Percentiles rank a stretch among this genome's conserved stretches.
These are phyloP conservation scores for Colletotrichum sp. DNA, from an alignment of 2,329 filamentous ascomycete species.

Conservation along the genomic window DNA sequence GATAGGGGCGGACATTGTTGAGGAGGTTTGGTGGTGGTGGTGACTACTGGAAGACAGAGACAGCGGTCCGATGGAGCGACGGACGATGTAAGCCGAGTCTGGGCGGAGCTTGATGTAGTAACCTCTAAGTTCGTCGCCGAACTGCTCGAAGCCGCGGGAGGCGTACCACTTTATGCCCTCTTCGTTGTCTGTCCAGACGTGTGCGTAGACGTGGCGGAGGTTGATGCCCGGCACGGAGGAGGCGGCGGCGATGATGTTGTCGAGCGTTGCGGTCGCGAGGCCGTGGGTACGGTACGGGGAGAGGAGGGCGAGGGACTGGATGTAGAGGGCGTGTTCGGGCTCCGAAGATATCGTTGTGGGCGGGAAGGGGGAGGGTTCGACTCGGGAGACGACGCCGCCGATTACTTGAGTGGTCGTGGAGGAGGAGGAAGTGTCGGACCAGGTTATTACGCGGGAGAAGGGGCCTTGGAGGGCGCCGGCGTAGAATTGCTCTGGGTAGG, in stretches of 20 bases:
- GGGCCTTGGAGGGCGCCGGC: slow-evolving; percentile 53
- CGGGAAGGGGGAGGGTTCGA: slow-evolving; percentile 50
- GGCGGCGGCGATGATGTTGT: slow-evolving; percentile 51
- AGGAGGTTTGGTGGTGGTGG: background rate
- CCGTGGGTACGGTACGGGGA: slow-evolving; percentile 67
- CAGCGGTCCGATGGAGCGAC: slow-evolving; percentile 42
- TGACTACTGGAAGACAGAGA: background rate
- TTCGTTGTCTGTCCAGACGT: slow-evolving; percentile 71
- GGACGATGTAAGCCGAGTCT: slow-evolving; percentile 64
- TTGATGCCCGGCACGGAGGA: slow-evolving; percentile 38
- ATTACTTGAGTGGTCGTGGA: slow-evolving; percentile 45
- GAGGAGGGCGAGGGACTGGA: slow-evolving; percentile 67
- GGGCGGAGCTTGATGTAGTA: slow-evolving; percentile 69
- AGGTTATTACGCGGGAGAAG: slow-evolving; percentile 66
- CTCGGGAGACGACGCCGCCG: slow-evolving; percentile 66
- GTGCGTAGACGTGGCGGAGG: slow-evolving; percentile 58
- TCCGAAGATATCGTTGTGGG: slow-evolving; percentile 28
- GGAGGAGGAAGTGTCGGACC: slow-evolving; percentile 44
- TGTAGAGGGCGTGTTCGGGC: slow-evolving; percentile 58
- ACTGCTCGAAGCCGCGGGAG: slow-evolving; percentile 58
- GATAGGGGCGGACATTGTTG: background rate
- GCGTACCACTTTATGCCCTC: slow-evolving; percentile 68
- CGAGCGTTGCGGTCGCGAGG: slow-evolving; percentile 60
- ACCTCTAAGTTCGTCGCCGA: slow-evolving; percentile 51
- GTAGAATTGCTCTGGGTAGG: slow-evolving; percentile 70